Evolutionary conservation across 352 stramenopile genomes (phyloP), one percentile per base, ranked within the genome.

Genomic region (Phytophthora boehmeriae): DNA sequence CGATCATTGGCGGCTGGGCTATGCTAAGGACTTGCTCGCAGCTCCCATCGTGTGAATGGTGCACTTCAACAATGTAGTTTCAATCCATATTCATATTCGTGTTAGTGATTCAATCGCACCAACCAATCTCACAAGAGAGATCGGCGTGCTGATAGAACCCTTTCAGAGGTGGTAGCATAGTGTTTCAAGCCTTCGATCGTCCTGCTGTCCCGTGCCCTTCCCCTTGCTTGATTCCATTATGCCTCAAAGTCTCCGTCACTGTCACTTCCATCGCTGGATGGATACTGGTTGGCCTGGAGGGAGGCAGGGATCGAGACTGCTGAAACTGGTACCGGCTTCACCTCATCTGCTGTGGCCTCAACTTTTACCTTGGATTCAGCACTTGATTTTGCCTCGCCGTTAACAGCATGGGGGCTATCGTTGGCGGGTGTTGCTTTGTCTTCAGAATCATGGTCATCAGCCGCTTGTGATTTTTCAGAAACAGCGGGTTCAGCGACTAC

Each of bases 161-260:
- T 19, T 25, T 55, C 46, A 44, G 14, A 8, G 38, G 43, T 32
- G 35, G 50, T 36, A 16, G 32, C 54, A 52, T 36, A 43, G 59
- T 44, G 35, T 17, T 22, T 34, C 61, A 72, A 68, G 58, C 30
- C 58, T 72, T 61, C 59, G 50, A 60, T 65, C 64, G 59, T 69
- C 59, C 27, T 68, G 48, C 28, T 59, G 47, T 42, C 25, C 23
- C 54, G 38, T 64, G 34, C 50, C 17, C 30, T 20, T 23, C 16
- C 11, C 14, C n/a, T 48, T 5, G 20, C 19, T 46, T 54, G 30
- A 17, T 35, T 1, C 11, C 4, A 6, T 60, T 66, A 79, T 17
- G 57, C 57, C 17, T 78, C 65, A 4, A 67, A 68, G 23, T 80
- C 66, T 23, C 28, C 60, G 22, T 74, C 66, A 27, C 56, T 70